A percentile compares a stretch with the other conserved stretches of the same genome.
phyloP scores from a whole-genome alignment of 768 basidiomycete genomes.

The Terana coerulea region DNA sequence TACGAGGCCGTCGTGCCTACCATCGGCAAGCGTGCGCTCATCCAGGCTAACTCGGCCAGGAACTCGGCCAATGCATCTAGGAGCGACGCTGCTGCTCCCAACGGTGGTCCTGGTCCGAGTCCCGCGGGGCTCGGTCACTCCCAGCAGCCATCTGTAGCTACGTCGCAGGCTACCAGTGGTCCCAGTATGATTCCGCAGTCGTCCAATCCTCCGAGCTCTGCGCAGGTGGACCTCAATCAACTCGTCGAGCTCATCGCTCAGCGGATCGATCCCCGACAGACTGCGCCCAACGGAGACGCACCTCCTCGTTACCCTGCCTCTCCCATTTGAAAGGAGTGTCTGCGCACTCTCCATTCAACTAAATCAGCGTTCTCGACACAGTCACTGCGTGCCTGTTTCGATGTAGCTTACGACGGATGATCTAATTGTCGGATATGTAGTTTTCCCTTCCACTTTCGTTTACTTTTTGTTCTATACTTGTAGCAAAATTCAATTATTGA shows the following conservation, averaged over 20 bases:
- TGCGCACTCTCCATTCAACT: too few relatives aligned
- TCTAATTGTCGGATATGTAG: too few relatives aligned
- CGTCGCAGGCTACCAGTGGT: not conserved
- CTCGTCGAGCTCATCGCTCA: slow-evolving; percentile 14
- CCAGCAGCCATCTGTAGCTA: not conserved
- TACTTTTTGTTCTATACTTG: too few relatives aligned
- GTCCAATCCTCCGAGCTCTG: too few relatives aligned
- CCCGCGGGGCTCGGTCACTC: not conserved
- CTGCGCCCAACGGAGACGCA: not conserved
- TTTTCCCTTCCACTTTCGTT: too few relatives aligned
- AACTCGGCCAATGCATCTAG: too few relatives aligned
- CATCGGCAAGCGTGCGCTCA: not conserved
- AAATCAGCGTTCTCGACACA: too few relatives aligned
- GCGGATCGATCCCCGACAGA: slow-evolving; percentile 6
- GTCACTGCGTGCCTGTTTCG: too few relatives aligned
- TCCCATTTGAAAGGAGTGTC: too few relatives aligned
- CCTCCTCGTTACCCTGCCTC: slow-evolving; percentile 7
- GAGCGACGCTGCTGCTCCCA: not conserved
- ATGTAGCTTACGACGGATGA: too few relatives aligned
- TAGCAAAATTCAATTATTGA: too few relatives aligned
- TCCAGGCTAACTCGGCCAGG: not conserved
- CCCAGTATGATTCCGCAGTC: not conserved
- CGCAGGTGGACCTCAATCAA: slow-evolving; percentile 7
- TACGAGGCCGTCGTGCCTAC: slow-evolving; percentile 1
- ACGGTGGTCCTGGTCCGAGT: not conserved